Percentiles rank a stretch among this genome's conserved stretches.
Conservation (phyloP, 2,329 filamentous ascomycete species). For the Aspergillus versicolor region DNA sequence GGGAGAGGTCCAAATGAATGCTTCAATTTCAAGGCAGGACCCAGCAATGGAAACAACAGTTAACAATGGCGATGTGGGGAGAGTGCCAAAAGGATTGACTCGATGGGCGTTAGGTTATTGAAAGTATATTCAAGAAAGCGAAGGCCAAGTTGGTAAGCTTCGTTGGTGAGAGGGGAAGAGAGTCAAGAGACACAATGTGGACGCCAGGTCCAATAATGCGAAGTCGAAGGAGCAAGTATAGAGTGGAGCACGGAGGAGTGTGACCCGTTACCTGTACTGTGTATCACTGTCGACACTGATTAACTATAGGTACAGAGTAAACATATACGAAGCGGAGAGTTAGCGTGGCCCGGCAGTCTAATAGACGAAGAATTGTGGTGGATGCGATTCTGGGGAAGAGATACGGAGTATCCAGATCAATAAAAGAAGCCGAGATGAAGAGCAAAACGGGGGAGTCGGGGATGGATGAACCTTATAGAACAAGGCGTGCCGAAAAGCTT, state of each 20-base stretch:
- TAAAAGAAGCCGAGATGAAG: neutral
- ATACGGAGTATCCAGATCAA: neutral
- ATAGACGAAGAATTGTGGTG: neutral
- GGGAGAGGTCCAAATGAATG: no score
- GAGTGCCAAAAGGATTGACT: neutral
- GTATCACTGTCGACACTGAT: no score
- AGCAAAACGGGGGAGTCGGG: neutral
- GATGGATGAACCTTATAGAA: neutral
- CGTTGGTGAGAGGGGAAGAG: neutral
- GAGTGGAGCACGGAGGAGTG: neutral
- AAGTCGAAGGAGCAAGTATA: neutral
- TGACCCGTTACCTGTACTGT: neutral
- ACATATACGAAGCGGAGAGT: neutral
- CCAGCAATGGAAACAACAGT: neutral
- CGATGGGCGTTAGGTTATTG: neutral
- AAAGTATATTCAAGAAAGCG: neutral
- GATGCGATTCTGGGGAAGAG: neutral
- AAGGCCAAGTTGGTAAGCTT: no score
- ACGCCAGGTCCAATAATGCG: neutral
- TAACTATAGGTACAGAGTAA: no score
- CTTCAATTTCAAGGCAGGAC: neutral
- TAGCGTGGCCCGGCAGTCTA: neutral
- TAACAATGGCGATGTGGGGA: neutral
- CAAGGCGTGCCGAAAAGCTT: constrained; percentile 5
- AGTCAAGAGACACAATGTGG: no score